Evolutionary conservation across 768 basidiomycete genomes (phyloP).

Genomic region (Neoboletus magnificus): DNA sequence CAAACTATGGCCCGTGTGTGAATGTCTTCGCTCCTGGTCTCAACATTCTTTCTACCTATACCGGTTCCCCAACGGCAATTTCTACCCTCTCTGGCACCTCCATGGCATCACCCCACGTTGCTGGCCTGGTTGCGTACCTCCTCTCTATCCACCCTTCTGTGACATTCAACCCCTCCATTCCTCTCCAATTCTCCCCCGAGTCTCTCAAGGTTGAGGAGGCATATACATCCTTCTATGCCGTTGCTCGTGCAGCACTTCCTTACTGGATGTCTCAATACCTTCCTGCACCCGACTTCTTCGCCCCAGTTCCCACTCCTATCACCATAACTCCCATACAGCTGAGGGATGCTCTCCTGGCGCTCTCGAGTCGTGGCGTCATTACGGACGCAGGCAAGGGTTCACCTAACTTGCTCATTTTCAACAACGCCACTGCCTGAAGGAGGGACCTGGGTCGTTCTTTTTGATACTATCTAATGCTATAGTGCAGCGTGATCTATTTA

Average conservation of each 20-base stretch:
- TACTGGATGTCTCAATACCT: slow-evolving; percentile 55
- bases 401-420: slow-evolving; percentile 73
- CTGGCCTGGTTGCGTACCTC: slow-evolving; percentile 88
- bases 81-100: slow-evolving; percentile 87
- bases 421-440: slow-evolving; percentile 58
- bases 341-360: slow-evolving; percentile 66
- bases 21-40: slow-evolving; percentile 91
- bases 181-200: slow-evolving; percentile 36
- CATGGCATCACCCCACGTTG: slow-evolving; percentile 93
- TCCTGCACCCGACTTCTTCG: slow-evolving; percentile 48
- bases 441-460: neutral
- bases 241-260: slow-evolving; percentile 56
- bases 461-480: slow-evolving; percentile 5
- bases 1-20: slow-evolving; percentile 88
- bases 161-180: slow-evolving; percentile 53
- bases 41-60: slow-evolving; percentile 90
- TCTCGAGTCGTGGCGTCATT: slow-evolving; percentile 55
- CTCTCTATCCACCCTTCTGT: slow-evolving; percentile 80
- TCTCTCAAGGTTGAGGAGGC: slow-evolving; percentile 33
- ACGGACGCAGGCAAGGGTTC: slow-evolving; percentile 46
- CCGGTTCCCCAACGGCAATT: slow-evolving; percentile 53
- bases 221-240: slow-evolving; percentile 48
- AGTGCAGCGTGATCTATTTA: neutral
- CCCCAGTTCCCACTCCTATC: slow-evolving; percentile 40
- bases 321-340: slow-evolving; percentile 65